These are phyloP conservation scores for Oryza nivara DNA, from an alignment of 176 grass and related monocot genomes.

Conservation along the genomic window DNA sequence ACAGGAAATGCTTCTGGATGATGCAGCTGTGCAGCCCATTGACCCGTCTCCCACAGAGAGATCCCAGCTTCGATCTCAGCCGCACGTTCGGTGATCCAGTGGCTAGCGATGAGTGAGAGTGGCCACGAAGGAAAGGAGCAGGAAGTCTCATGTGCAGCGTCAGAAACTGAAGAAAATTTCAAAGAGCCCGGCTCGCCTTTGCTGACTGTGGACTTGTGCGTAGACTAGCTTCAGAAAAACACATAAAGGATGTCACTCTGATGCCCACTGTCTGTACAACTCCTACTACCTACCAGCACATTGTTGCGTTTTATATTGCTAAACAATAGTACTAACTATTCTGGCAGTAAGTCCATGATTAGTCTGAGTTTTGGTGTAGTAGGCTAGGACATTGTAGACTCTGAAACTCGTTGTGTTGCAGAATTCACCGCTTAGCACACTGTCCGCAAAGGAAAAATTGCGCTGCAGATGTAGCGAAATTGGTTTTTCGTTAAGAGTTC, in stretches of 20 bases:
- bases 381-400: neutral
- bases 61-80: neutral
- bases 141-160: neutral
- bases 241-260: neutral
- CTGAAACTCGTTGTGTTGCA: neutral
- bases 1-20: neutral
- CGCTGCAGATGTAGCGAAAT: neutral
- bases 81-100: neutral
- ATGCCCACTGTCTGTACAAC: neutral
- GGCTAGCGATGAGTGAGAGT: neutral
- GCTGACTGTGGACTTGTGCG: slow-evolving; percentile 42
- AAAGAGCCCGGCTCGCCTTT: neutral
- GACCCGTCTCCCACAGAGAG: neutral
- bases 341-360: neutral
- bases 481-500: neutral
- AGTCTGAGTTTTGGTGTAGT: neutral
- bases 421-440: neutral
- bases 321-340: neutral
- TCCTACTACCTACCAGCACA: neutral
- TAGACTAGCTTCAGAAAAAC: neutral
- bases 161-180: slow-evolving; percentile 14
- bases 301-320: neutral
- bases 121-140: neutral
- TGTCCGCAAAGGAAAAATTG: neutral
- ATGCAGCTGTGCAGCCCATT: neutral